These are phyloP conservation scores for Aspergillus tanneri DNA, from an alignment of 2,329 filamentous ascomycete genomes.

Conservation along the genomic window DNA sequence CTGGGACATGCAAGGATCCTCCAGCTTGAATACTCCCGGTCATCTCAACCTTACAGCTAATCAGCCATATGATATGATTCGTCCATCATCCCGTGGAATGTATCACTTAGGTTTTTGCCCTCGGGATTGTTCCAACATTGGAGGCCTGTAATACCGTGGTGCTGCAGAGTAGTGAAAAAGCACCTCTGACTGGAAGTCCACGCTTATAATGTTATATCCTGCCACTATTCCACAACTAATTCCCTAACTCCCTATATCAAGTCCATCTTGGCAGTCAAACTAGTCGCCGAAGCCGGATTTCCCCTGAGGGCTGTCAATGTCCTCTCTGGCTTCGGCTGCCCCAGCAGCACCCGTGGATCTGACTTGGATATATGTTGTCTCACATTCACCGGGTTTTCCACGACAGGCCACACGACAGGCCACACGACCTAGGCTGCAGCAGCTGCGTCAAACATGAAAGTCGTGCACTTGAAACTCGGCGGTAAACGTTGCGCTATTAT, in stretches of 20 bases:
- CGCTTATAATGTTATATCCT: too few relatives aligned
- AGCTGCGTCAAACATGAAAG: slow-evolving; percentile 38
- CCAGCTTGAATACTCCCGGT: slow-evolving; percentile 32
- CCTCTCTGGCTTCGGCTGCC: slow-evolving; percentile 61
- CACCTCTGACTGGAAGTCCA: slow-evolving; percentile 56
- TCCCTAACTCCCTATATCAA: neutral
- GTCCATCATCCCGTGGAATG: slow-evolving; percentile 62
- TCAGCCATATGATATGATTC: slow-evolving; percentile 58
- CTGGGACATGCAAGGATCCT: slow-evolving; percentile 31
- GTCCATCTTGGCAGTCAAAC: slow-evolving; percentile 37
- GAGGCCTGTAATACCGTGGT: slow-evolving; percentile 61
- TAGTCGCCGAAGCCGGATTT: slow-evolving; percentile 44
- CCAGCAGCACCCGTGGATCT: slow-evolving; percentile 50
- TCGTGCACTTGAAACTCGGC: slow-evolving; percentile 36
- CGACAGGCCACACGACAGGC: slow-evolving; percentile 56
- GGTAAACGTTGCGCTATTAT: slow-evolving; percentile 38
- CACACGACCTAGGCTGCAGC: slow-evolving; percentile 50
- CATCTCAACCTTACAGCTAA: slow-evolving; percentile 37
- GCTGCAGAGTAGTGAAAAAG: slow-evolving; percentile 63
- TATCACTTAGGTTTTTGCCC: slow-evolving; percentile 48
- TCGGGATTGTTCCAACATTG: slow-evolving; percentile 61
- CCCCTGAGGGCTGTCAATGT: slow-evolving; percentile 51
- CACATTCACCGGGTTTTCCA: slow-evolving; percentile 62
- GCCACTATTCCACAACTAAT: too few relatives aligned
- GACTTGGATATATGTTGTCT: slow-evolving; percentile 63